Percentiles rank a stretch among this genome's conserved stretches.
Evolutionary conservation across 2,329 filamentous ascomycete species (phyloP).

Genomic region (Cytospora paraplurivora): DNA sequence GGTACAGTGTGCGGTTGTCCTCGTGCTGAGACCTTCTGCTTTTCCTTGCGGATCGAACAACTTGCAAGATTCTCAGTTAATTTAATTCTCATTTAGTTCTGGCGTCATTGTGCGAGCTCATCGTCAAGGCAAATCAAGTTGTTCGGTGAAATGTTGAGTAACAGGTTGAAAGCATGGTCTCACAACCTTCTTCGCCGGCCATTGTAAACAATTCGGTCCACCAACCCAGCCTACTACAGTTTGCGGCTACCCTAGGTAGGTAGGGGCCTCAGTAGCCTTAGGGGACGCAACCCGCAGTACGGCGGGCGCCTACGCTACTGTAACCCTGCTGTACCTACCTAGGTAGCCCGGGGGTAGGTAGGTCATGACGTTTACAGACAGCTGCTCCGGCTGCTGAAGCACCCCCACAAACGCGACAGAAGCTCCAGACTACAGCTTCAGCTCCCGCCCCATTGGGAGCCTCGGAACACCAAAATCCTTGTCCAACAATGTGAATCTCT

Average conservation of each 20-base stretch:
- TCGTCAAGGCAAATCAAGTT: not conserved
- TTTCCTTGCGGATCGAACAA: not conserved
- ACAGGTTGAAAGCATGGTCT: not conserved
- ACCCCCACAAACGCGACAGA: conserved; percentile 11
- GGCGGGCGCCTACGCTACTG: no score
- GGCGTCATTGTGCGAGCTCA: not conserved
- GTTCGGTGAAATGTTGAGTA: no score
- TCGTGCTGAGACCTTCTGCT: not conserved
- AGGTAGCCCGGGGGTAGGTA: no score
- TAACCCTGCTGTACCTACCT: no score
- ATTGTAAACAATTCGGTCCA: not conserved
- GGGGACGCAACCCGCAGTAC: no score
- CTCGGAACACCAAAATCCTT: not conserved
- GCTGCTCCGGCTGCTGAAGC: not conserved
- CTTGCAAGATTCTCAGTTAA: not conserved
- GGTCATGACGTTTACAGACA: not conserved
- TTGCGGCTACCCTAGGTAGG: no score
- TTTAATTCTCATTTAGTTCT: not conserved
- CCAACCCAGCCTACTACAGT: no score
- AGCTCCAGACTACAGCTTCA: not conserved
- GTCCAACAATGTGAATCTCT: conserved; percentile 20
- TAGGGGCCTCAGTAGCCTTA: no score
- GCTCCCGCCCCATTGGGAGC: not conserved
- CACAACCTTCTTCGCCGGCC: not conserved
- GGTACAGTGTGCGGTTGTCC: not conserved